Evolutionary conservation across 2,329 filamentous ascomycete genomes (phyloP).

Genomic region (Colletotrichum paranaense): DNA sequence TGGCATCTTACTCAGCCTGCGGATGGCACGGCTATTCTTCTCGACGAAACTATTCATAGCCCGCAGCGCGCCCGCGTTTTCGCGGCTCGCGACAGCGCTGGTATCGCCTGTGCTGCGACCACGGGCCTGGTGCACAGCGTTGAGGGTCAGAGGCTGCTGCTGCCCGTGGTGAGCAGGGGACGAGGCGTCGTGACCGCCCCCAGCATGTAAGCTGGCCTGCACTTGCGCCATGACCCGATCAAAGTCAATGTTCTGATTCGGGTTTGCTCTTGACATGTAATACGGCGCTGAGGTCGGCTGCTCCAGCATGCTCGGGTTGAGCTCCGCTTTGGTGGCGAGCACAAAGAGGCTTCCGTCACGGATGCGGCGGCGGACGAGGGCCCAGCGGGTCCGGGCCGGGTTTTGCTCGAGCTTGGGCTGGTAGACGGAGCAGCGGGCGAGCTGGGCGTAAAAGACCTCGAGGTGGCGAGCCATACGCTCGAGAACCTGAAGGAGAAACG

Average conservation of each 20-base stretch:
- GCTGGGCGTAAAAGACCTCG: slow-evolving; percentile 62
- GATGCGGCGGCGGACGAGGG: slow-evolving; percentile 59
- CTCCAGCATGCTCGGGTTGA: slow-evolving; percentile 42
- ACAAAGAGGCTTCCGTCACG: slow-evolving; percentile 64
- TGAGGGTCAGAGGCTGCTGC: slow-evolving; percentile 46
- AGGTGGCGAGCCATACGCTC: slow-evolving; percentile 64
- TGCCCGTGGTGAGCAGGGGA: slow-evolving; percentile 23
- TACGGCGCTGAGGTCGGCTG: slow-evolving; percentile 43
- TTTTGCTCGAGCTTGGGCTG: slow-evolving; percentile 63
- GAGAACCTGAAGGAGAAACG: slow-evolving; percentile 61
- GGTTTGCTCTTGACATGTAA: slow-evolving; percentile 39
- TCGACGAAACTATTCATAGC: slow-evolving; percentile 59
- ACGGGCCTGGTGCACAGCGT: slow-evolving; percentile 54
- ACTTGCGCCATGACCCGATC: slow-evolving; percentile 58
- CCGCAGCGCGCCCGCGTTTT: slow-evolving; percentile 53
- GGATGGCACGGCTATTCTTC: slow-evolving; percentile 55
- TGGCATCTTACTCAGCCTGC: slow-evolving; percentile 54
- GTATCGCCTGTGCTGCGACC: slow-evolving; percentile 47
- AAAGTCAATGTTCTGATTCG: slow-evolving; percentile 53
- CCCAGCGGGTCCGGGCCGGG: slow-evolving; percentile 63
- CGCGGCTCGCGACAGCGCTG: slow-evolving; percentile 53
- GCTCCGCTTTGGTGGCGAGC: slow-evolving; percentile 51
- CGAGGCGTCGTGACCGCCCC: slow-evolving; percentile 36
- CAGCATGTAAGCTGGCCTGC: slow-evolving; percentile 46
- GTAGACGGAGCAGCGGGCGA: slow-evolving; percentile 61